Conservation (phyloP, 345 rosid genomes). For the Sonneratia alba region DNA sequence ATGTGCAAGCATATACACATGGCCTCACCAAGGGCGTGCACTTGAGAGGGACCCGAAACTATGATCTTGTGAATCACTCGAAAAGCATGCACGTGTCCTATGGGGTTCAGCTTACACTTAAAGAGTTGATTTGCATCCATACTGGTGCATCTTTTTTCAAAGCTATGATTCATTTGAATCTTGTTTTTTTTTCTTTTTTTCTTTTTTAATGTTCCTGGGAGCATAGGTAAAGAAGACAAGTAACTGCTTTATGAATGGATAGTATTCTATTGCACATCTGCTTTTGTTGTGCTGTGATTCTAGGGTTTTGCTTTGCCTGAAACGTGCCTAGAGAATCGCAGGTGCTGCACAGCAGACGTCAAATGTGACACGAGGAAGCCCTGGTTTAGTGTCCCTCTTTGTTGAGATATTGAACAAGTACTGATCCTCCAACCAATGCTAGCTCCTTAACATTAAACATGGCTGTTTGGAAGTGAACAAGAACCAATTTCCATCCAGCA, state of each 20-base stretch:
- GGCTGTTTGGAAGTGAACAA: neutral
- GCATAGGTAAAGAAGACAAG: no score
- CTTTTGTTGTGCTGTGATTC: neutral
- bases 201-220: no score
- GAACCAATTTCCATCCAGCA: constrained; percentile 11
- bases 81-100: no score
- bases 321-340: constrained; percentile 85
- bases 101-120: no score
- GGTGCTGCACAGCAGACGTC: constrained; percentile 93
- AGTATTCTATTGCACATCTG: neutral
- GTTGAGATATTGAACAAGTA: constrained; percentile 97
- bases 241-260: no score
- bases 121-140: no score
- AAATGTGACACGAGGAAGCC: constrained; percentile 57
- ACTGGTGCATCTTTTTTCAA: neutral
- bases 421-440: neutral
- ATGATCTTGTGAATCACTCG: no score
- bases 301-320: constrained; percentile 86
- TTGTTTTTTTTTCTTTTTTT: no score
- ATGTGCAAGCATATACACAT: no score
- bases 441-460: neutral
- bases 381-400: constrained; percentile 71
- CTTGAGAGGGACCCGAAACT: no score
- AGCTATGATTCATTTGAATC: neutral
- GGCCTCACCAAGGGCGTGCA: no score